Conservation (phyloP, 1,284 basidiomycete genomes). For the Malassezia caprae region DNA sequence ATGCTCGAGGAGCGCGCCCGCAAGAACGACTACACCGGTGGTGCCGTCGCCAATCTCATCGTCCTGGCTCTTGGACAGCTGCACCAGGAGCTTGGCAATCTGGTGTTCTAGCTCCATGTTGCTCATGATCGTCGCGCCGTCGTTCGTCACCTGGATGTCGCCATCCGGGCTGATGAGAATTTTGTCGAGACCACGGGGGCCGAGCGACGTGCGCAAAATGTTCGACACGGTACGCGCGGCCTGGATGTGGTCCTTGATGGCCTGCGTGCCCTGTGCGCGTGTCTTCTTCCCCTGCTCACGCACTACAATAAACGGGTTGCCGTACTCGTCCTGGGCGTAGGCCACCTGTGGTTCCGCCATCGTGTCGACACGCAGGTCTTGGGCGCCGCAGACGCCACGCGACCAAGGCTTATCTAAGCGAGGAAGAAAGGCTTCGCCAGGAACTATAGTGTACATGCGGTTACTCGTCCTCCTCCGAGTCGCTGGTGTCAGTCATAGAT, state of each 20-base stretch:
- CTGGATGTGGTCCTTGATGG: slow-evolving; percentile 62
- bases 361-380: background rate
- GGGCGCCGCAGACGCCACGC: background rate
- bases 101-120: slow-evolving; percentile 77
- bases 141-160: slow-evolving; percentile 97
- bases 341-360: slow-evolving; percentile 45
- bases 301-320: slow-evolving; percentile 91
- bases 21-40: slow-evolving; percentile 95
- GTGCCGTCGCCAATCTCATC: slow-evolving; percentile 99
- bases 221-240: slow-evolving; percentile 89
- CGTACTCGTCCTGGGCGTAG: slow-evolving; percentile 60
- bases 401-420: background rate
- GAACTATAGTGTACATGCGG: background rate
- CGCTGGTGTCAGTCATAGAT: slow-evolving; percentile 1
- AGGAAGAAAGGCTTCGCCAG: background rate
- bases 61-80: slow-evolving; percentile 93
- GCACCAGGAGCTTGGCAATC: slow-evolving; percentile 92
- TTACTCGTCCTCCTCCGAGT: slow-evolving; percentile 20
- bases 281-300: slow-evolving; percentile 92
- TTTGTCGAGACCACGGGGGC: slow-evolving; percentile 94
- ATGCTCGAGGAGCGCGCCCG: slow-evolving; percentile 85
- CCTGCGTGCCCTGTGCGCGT: slow-evolving; percentile 82
- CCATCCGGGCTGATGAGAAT: slow-evolving; percentile 96
- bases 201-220: slow-evolving; percentile 87
- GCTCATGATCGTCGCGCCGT: slow-evolving; percentile 61